Base-by-base conservation (phyloP, 2,329 filamentous ascomycete species). In the Fusarium domesticum region DNA sequence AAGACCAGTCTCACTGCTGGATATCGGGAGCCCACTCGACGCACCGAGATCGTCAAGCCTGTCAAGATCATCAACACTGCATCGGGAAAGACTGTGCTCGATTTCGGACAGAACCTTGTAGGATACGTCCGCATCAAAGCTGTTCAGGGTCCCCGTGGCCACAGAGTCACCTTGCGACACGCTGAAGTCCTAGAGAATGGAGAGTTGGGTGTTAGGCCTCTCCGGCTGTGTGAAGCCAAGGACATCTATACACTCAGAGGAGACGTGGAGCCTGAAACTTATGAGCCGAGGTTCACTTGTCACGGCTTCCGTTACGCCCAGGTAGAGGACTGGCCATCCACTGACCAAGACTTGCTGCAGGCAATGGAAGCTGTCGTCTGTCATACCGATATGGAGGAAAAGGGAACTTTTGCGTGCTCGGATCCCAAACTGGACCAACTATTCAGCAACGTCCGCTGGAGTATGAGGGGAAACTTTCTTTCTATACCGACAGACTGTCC, bases 91-190 rank as follows among this genome's bases (percentile, higher is more conserved):
- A 70, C 60, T 0, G 56, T 79, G 1, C 44, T 80, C 15, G 63
- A 82, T 47, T 81, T 82, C 53, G 77, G 77, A 2, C 78, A 82
- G 55, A 81, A 82, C 48, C 56, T 82, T 0, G 78, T 80, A 0
- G 79, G 79, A 0, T 69, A 69, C 50, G 44, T 80, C 2, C 63
- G 63, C 0, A 51, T 81, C 14, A 60, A 64, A 1, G 20, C 35
- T 2, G 53, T 73, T 2, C 50, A 53, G 23, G 72, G 67, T 0
- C 58, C 65, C 0, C 57, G 60, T 1, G 71, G 70, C 0, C 64
- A 69, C 3, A 64, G 59, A 3, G 68, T 81, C 17, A 69, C 63
- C 1, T 59, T 83, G 3, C 57, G 58, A 0, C 77, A 82, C 50
- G 72, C 78, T 1, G 79, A 83, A 54, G 77, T 78, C 6, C 65